phyloP scores from a whole-genome alignment of 352 stramenopile species.

The Phytophthora podocarpi region DNA sequence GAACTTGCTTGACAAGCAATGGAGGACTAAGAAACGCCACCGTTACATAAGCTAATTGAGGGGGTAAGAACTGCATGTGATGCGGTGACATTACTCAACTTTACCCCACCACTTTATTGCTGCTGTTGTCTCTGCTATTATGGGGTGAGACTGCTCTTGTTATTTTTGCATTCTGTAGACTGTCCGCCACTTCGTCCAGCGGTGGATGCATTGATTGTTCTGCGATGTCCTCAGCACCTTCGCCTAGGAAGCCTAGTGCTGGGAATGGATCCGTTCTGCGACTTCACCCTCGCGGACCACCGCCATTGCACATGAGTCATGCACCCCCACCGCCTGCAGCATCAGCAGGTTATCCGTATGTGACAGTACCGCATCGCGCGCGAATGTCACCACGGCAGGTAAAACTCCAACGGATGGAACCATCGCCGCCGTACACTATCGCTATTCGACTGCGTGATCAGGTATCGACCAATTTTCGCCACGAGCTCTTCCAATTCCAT shows the following conservation, averaged over 20 bases:
- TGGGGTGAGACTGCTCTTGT: slow-evolving; percentile 6
- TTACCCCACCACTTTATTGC: not conserved
- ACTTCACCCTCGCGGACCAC: slow-evolving; percentile 27
- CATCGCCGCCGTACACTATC: slow-evolving; percentile 20
- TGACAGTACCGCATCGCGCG: slow-evolving; percentile 14
- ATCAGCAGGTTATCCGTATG: slow-evolving; percentile 22
- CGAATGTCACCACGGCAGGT: slow-evolving; percentile 37
- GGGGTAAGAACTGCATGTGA: slow-evolving; percentile 9
- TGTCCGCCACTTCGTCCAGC: not conserved
- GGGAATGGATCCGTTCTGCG: slow-evolving; percentile 15
- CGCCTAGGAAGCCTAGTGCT: slow-evolving; percentile 21
- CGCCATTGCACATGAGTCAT: slow-evolving; percentile 22
- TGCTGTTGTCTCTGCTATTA: slow-evolving; percentile 10
- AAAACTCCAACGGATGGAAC: slow-evolving; percentile 44
- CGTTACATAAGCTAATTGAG: slow-evolving; percentile 15
- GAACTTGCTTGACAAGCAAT: slow-evolving; percentile 1
- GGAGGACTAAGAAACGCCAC: slow-evolving; percentile 11
- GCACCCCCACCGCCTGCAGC: slow-evolving; percentile 5
- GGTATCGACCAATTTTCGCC: slow-evolving; percentile 46
- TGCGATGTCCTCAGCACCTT: slow-evolving; percentile 13
- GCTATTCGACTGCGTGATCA: slow-evolving; percentile 39
- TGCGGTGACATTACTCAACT: not conserved
- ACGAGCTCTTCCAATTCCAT: slow-evolving; percentile 77
- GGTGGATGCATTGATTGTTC: not conserved
- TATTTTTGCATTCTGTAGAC: slow-evolving; percentile 2